Evolutionary conservation across 495 filamentous ascomycete species (phyloP).

Genomic region (Pseudoneurospora amorphoporcata): DNA sequence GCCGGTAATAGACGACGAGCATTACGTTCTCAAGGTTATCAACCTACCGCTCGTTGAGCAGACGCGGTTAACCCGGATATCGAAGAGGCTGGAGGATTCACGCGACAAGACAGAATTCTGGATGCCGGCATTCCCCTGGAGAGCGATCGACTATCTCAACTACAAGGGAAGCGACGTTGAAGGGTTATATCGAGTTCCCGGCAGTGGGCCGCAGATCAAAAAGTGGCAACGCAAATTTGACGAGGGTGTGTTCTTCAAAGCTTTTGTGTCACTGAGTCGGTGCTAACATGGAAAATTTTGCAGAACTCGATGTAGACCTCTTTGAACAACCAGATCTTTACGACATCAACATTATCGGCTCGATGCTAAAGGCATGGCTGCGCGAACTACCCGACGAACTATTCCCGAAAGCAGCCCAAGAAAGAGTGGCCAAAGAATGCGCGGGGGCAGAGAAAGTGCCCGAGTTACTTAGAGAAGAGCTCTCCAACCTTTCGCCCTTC

Average conservation of each 20-base stretch:
- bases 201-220: conserved; percentile 72
- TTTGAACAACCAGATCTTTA: conserved; percentile 76
- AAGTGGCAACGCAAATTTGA: conserved; percentile 84
- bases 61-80: conserved; percentile 75
- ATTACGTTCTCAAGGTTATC: conserved; percentile 68
- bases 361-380: conserved; percentile 87
- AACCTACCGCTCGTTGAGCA: conserved; percentile 74
- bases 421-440: conserved; percentile 62
- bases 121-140: conserved; percentile 90
- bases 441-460: conserved; percentile 66
- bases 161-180: conserved; percentile 84
- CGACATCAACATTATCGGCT: conserved; percentile 88
- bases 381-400: conserved; percentile 89
- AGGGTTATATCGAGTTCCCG: conserved; percentile 79
- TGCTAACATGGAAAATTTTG: conserved; percentile 17
- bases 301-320: conserved; percentile 75
- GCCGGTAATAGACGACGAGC: conserved; percentile 53
- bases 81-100: conserved; percentile 70
- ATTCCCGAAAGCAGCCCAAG: conserved; percentile 69
- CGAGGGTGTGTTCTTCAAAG: conserved; percentile 41
- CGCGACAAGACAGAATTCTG: conserved; percentile 92
- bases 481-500: conserved; percentile 80
- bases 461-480: conserved; percentile 73
- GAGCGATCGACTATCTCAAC: conserved; percentile 89
- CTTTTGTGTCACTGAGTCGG: neutral